Base-by-base conservation (phyloP, 768 basidiomycete species). In the Naganishia vaughanmartiniae region DNA sequence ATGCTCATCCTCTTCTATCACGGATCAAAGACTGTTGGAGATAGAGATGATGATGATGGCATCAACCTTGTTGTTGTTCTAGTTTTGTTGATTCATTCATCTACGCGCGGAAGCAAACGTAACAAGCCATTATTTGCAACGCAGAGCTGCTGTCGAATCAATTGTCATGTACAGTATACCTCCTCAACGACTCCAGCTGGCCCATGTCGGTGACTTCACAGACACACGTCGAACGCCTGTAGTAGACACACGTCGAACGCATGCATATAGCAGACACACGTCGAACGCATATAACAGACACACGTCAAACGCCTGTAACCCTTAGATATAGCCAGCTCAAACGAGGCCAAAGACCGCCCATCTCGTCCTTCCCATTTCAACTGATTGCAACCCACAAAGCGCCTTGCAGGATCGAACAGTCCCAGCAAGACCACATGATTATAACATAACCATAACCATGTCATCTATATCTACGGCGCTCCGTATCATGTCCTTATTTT, bases 1-100 rank as follows among this genome's bases (percentile, higher is more conserved):
- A 63, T 63, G 24, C 42, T 26, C 60, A 36, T 34, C 33, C 4
- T 51, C 14, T 12, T 15, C 48, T 51, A 4, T 26, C 6, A n/a
- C 9, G 17, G 46, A 46, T 15, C 42, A 42, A n/a, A 42, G 55
- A 31, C 36, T 58, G 24, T 12, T 26, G 24, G 28, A 28, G 24
- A 28, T 30, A 7, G 7, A 24, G 24, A 58, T 9, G 60, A 28
- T 45, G 60, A 63, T 63, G 60, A 63, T 46, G n/a, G 24, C 48
- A 51, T 51, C 48, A 4, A 45, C 39, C 30, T 60, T 63, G 60
- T 42, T 63, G 60, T 63, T 63, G 60, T 63, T 63, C 42, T 63
- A 42, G 26, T 63, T 39, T 63, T 63, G 60, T 63, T 63, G 60
- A 63, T n/a, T 15, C 60, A 63, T 46, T 12, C 1, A n/a, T 36